phyloP scores from a whole-genome alignment of 495 filamentous ascomycete genomes.

The Cryomyces antarcticus region DNA sequence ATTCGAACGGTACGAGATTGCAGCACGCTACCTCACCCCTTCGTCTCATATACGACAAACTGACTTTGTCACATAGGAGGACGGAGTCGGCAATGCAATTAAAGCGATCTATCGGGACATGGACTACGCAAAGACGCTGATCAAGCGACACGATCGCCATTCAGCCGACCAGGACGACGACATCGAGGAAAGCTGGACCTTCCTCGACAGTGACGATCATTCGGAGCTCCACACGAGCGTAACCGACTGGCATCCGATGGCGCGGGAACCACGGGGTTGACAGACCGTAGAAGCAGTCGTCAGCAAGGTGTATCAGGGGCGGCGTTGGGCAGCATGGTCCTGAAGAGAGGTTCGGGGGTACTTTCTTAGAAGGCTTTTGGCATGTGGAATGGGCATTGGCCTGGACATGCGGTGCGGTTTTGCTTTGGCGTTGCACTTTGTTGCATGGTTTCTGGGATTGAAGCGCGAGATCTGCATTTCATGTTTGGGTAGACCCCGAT shows the following conservation, averaged over 20 bases:
- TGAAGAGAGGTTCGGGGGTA: too few relatives aligned
- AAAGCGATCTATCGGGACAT: constrained; percentile 88
- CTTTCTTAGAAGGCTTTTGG: too few relatives aligned
- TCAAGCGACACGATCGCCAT: constrained; percentile 36
- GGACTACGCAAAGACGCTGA: constrained; percentile 80
- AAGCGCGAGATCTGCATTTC: too few relatives aligned
- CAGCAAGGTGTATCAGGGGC: background rate
- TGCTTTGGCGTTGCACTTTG: too few relatives aligned
- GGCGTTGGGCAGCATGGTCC: background rate
- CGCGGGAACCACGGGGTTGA: too few relatives aligned
- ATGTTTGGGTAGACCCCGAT: too few relatives aligned
- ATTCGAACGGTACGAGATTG: constrained; percentile 80
- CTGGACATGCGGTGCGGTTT: too few relatives aligned
- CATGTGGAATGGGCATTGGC: too few relatives aligned
- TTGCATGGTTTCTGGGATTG: too few relatives aligned
- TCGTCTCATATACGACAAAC: background rate
- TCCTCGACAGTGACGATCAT: constrained; percentile 47
- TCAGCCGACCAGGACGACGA: constrained; percentile 31
- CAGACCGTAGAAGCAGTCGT: background rate
- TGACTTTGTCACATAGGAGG: constrained; percentile 35
- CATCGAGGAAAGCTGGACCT: constrained; percentile 53
- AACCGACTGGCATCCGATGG: constrained; percentile 15
- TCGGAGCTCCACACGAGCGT: constrained; percentile 28
- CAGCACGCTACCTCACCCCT: constrained; percentile 26
- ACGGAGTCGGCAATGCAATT: constrained; percentile 74